phyloP scores from a whole-genome alignment of 495 filamentous ascomycete species.

The Penicillium fimorum region DNA sequence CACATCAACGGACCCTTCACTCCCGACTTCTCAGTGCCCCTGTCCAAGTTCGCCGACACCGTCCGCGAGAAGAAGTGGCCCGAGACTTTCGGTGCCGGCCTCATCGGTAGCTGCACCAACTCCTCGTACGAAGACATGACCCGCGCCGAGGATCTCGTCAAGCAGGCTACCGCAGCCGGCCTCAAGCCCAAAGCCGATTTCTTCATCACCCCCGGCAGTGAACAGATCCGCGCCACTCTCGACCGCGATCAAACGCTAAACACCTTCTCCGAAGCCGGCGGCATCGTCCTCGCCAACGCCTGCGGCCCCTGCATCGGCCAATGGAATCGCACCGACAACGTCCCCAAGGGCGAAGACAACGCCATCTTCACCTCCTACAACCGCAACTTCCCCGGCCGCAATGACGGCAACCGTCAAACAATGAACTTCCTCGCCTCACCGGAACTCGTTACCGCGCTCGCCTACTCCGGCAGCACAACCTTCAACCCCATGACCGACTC shows the following conservation, averaged over 20 bases:
- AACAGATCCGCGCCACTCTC: conserved; percentile 93
- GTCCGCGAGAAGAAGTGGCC: conserved; percentile 88
- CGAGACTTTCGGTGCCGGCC: conserved; percentile 79
- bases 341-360: conserved; percentile 81
- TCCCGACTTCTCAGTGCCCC: conserved; percentile 86
- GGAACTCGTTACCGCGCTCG: conserved; percentile 94
- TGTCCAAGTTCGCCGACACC: conserved; percentile 81
- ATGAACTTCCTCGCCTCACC: conserved; percentile 99
- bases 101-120: conserved; percentile 98
- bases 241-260: conserved; percentile 79
- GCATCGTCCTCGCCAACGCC: conserved; percentile 88
- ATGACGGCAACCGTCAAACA: conserved; percentile 91
- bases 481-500: conserved; percentile 95
- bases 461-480: conserved; percentile 85
- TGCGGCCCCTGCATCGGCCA: conserved; percentile 95
- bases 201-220: conserved; percentile 93
- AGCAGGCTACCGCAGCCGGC: conserved; percentile 82
- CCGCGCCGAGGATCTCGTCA: conserved; percentile 84
- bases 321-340: conserved; percentile 88
- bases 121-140: conserved; percentile 99
- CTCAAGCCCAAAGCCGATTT: conserved; percentile 86
- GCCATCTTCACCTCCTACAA: conserved; percentile 98
- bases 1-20: conserved; percentile 98
- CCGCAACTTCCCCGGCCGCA: conserved; percentile 95
- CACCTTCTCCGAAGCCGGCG: conserved; percentile 85